Percentiles rank a stretch among this genome's conserved stretches.
phyloP scores from a whole-genome alignment of 495 filamentous ascomycete species.

The Cercophora samala region DNA sequence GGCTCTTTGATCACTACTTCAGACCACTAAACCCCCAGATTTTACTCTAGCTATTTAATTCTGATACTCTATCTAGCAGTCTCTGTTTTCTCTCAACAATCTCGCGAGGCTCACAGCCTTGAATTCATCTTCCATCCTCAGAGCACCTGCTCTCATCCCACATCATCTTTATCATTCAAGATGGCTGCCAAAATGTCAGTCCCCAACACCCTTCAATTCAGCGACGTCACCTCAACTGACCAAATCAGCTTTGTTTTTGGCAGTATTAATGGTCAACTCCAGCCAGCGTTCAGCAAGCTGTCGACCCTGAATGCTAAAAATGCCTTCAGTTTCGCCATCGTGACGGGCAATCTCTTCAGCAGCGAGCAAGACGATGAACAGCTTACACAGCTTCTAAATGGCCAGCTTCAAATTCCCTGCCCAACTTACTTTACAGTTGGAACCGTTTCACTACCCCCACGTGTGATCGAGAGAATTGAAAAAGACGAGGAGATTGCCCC shows the following conservation, averaged over 20 bases:
- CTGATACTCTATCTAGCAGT: not conserved
- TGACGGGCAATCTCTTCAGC: conserved; percentile 78
- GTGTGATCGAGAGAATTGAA: conserved; percentile 67
- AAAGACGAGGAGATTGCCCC: conserved; percentile 72
- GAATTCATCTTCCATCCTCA: not conserved
- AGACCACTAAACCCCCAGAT: no score
- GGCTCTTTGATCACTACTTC: no score
- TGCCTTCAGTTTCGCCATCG: conserved; percentile 75
- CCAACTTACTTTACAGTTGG: conserved; percentile 87
- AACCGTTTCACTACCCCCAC: conserved; percentile 59
- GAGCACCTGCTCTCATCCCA: not conserved
- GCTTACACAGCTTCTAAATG: conserved; percentile 63
- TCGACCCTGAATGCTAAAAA: conserved; percentile 77
- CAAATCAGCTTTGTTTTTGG: conserved; percentile 72
- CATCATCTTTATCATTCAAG: not conserved
- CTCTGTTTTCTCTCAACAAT: not conserved
- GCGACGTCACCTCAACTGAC: conserved; percentile 33
- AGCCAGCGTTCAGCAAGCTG: conserved; percentile 71
- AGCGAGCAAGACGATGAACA: conserved; percentile 52
- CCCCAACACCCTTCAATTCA: conserved; percentile 11
- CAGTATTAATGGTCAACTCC: conserved; percentile 69
- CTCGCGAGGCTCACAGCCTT: not conserved
- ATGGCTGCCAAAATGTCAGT: conserved; percentile 38
- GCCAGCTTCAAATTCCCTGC: conserved; percentile 66
- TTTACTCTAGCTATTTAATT: not conserved